phyloP scores from a whole-genome alignment of 345 rosid species.

The Populus nigra region DNA sequence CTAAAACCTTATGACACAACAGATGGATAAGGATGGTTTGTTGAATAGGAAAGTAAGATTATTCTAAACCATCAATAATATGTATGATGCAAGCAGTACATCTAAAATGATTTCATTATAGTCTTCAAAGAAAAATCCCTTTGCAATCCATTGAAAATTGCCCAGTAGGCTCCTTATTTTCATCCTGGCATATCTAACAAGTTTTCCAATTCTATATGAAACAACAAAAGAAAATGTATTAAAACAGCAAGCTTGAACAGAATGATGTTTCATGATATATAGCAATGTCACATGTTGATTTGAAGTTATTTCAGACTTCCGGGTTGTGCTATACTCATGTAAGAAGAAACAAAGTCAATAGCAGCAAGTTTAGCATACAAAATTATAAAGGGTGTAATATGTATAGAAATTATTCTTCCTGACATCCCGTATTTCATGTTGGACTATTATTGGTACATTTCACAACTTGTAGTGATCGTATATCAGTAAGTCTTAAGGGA shows the following conservation, averaged over 20 bases:
- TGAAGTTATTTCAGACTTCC: neutral
- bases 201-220: too few species aligned
- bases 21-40: neutral
- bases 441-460: too few species aligned
- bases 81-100: neutral
- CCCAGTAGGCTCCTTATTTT: neutral
- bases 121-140: neutral
- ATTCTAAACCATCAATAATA: neutral
- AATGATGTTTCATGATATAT: neutral
- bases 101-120: neutral
- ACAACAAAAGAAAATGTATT: neutral
- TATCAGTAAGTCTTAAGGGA: neutral
- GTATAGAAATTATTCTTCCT: too few species aligned
- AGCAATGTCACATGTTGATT: neutral
- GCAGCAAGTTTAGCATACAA: neutral
- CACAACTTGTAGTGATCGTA: neutral
- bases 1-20: neutral
- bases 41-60: neutral
- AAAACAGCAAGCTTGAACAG: neutral
- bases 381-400: too few species aligned
- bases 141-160: neutral
- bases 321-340: neutral
- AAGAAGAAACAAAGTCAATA: neutral
- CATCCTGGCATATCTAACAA: neutral
- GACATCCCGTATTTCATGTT: too few species aligned